These are phyloP conservation scores for Coleophoma crateriformis DNA, from an alignment of 2,329 filamentous ascomycete genomes.

Conservation along the genomic window DNA sequence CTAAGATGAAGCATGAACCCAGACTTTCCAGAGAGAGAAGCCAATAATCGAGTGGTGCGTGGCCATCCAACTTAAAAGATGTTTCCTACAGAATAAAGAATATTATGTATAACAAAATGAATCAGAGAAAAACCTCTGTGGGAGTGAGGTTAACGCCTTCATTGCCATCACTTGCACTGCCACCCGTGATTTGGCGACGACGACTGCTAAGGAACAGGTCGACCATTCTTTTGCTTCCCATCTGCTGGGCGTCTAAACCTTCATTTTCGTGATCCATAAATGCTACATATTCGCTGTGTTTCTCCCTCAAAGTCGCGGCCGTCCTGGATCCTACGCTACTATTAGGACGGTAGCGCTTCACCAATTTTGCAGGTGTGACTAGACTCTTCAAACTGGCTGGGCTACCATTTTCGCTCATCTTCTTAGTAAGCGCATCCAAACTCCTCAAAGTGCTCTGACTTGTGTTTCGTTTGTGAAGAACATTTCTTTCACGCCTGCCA, in stretches of 20 bases:
- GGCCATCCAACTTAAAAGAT: too few species aligned
- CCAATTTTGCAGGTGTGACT: slow-evolving; percentile 20
- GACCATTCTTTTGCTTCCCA: slow-evolving; percentile 47
- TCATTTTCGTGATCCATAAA: slow-evolving; percentile 10
- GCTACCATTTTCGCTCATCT: slow-evolving; percentile 1
- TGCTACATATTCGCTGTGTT: slow-evolving; percentile 9
- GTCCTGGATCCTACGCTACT: background rate
- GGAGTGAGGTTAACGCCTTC: too few species aligned
- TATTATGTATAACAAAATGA: too few species aligned
- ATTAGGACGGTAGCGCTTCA: slow-evolving; percentile 7
- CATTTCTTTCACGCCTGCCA: slow-evolving; percentile 10
- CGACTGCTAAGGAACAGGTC: slow-evolving; percentile 47
- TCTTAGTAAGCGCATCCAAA: slow-evolving; percentile 5
- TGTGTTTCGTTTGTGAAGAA: slow-evolving; percentile 17
- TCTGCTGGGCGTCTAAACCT: slow-evolving; percentile 27
- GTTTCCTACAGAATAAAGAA: too few species aligned
- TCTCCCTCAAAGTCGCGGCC: background rate
- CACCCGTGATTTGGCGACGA: slow-evolving; percentile 34
- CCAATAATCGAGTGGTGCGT: too few species aligned
- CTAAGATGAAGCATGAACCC: too few species aligned
- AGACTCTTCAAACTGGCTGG: slow-evolving; percentile 8
- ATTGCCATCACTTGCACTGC: slow-evolving; percentile 20
- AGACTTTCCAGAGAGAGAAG: too few species aligned
- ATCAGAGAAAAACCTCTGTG: too few species aligned
- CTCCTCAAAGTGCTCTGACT: slow-evolving; percentile 15